Base-by-base conservation (phyloP, 2,329 filamentous ascomycete species). In the Rutstroemia sp. region DNA sequence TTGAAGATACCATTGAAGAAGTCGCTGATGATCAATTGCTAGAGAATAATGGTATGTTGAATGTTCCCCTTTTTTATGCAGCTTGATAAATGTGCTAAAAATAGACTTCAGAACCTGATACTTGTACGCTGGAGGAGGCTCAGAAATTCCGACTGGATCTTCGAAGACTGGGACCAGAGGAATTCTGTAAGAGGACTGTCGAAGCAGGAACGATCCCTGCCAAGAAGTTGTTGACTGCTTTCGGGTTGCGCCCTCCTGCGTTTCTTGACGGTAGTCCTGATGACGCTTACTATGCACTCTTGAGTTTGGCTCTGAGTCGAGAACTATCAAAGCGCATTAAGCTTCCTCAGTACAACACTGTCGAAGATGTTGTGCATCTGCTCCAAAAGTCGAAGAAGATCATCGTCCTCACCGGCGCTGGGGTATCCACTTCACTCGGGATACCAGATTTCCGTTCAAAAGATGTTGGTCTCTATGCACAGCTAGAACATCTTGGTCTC, bases 371-470 rank as follows among this genome's bases (percentile, higher is more conserved):
- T 4, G 91, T 94, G 8, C 73, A 78, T 14, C 76, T 99, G 51
- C 79, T 99, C 45, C 78, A 82, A 64, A 80, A 81, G 58, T 83
- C 86, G 57, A 82, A 82, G 63, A 95, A 96, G 71, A 92, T 99
- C 70, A 83, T 99, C 67, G 88, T 97, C 62, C 82, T 99, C 63
- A 97, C 94, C 1, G 94, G 94, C 51, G 94, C 94, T 17, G 94
- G 94, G 63, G 97, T 99, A 64, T 96, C 92, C 25, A 99, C 94
- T 0, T 96, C 90, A 51, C 83, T 99, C 19, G 94, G 94, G 59
- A 97, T 99, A 58, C 94, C 94, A 4, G 94, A 99, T 71, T 99
- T 99, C 69, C 86, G 94, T 63, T 96, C 92, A 52, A 94, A 94
- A 71, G 88, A 89, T 67, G 95, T 86, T 1, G 92, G 92, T 50